These are phyloP conservation scores for Russula griseocarnosa DNA, from an alignment of 768 basidiomycete species.

Conservation along the genomic window DNA sequence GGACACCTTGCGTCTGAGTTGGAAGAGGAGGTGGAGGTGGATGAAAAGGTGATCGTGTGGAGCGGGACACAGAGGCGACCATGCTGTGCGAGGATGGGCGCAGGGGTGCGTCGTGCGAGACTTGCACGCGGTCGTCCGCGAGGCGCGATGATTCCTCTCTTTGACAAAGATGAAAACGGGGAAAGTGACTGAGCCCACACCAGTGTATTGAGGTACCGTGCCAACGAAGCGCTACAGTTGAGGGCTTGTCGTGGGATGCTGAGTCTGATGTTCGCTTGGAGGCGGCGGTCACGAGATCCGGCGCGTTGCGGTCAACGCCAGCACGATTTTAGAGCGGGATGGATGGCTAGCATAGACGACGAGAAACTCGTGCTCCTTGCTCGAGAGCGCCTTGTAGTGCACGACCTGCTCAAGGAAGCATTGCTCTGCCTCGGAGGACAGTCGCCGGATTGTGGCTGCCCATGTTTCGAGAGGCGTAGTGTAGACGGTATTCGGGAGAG, in stretches of 20 bases:
- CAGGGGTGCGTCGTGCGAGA: slow-evolving; percentile 26
- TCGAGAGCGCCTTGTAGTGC: slow-evolving; percentile 24
- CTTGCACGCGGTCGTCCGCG: slow-evolving; percentile 26
- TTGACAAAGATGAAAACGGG: neutral
- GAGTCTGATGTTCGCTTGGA: neutral
- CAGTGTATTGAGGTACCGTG: slow-evolving; percentile 15
- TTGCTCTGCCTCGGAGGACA: slow-evolving; percentile 1
- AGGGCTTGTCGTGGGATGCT: neutral
- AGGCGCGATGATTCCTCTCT: neutral
- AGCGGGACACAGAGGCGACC: slow-evolving; percentile 21
- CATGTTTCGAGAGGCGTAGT: slow-evolving; percentile 18
- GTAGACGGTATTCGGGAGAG: slow-evolving; percentile 20
- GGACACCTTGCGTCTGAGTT: neutral
- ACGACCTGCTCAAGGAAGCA: slow-evolving; percentile 24
- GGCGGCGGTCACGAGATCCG: neutral
- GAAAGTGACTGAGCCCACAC: neutral
- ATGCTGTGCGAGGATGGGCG: slow-evolving; percentile 18
- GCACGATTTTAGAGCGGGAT: slow-evolving; percentile 19
- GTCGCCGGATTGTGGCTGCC: slow-evolving; percentile 18
- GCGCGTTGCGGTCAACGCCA: slow-evolving; percentile 29
- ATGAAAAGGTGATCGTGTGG: slow-evolving; percentile 23
- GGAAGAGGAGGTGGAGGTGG: neutral
- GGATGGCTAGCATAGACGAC: slow-evolving; percentile 19
- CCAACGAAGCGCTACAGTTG: slow-evolving; percentile 8
- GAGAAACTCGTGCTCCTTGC: slow-evolving; percentile 29